phyloP scores from a whole-genome alignment of 371 early-diverging fungal species.

The Zychaea mexicana region DNA sequence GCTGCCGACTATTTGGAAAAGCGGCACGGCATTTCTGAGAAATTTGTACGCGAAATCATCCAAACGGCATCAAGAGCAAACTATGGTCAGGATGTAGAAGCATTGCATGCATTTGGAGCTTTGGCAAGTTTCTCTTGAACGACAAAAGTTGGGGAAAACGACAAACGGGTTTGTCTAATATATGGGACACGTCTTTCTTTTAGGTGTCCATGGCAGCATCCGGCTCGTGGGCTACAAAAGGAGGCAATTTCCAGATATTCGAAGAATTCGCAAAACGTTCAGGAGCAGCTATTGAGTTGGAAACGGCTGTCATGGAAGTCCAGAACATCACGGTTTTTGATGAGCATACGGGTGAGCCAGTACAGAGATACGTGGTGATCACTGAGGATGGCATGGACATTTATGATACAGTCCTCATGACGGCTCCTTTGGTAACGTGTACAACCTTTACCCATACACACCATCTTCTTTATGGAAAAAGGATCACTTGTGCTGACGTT shows the following conservation, averaged over 20 bases:
- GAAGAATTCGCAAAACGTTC: conserved; percentile 59
- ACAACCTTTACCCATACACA: not conserved
- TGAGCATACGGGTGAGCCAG: conserved; percentile 10
- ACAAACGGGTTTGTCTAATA: not conserved
- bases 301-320: conserved; percentile 42
- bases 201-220: conserved; percentile 57
- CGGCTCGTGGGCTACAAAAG: conserved; percentile 57
- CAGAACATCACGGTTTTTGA: conserved; percentile 40
- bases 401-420: conserved; percentile 61
- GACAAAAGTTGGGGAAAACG: not conserved
- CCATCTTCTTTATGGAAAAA: not conserved
- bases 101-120: conserved; percentile 64
- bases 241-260: conserved; percentile 71
- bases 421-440: conserved; percentile 54
- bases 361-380: conserved; percentile 36
- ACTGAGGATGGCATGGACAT: conserved; percentile 37
- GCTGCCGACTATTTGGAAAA: conserved; percentile 45
- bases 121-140: conserved; percentile 29
- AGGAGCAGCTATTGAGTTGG: conserved; percentile 47
- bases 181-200: too few species aligned
- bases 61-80: conserved; percentile 70
- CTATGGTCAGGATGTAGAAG: conserved; percentile 68
- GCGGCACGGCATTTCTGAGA: conserved; percentile 25
- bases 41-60: conserved; percentile 51
- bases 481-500: not conserved